Evolutionary conservation across 177 flowering plant genomes (phyloP).

Genomic region (Vitis hybrid): DNA sequence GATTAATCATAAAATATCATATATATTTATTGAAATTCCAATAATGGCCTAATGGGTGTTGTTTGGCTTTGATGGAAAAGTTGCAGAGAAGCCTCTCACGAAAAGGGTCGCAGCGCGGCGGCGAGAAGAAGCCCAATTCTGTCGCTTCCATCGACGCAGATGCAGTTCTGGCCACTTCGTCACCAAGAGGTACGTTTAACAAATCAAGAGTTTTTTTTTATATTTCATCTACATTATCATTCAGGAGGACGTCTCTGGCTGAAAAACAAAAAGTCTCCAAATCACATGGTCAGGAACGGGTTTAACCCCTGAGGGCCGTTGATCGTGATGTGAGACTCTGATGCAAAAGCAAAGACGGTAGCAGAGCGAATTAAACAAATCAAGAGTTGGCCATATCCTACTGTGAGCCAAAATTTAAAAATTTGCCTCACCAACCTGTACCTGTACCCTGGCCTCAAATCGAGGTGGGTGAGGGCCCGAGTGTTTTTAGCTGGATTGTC

Average conservation of each 20-base stretch:
- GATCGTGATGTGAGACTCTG: not conserved
- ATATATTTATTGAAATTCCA: not conserved
- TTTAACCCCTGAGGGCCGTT: conserved; percentile 4
- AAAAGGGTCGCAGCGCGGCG: conserved; percentile 51
- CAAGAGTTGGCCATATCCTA: conserved; percentile 13
- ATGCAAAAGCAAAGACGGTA: conserved; percentile 5
- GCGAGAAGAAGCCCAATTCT: conserved; percentile 33
- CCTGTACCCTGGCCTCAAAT: not conserved
- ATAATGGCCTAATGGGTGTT: not conserved
- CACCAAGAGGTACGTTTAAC: conserved; percentile 48
- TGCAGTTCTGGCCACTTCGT: conserved; percentile 13
- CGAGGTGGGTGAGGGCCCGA: no score
- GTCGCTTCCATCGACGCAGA: conserved; percentile 22
- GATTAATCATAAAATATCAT: no score
- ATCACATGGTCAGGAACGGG: not conserved
- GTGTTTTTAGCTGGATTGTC: conserved; percentile 3
- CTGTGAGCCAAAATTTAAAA: conserved; percentile 2
- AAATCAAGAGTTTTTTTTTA: not conserved
- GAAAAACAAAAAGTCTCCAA: not conserved
- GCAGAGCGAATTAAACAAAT: not conserved
- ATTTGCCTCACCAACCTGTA: conserved; percentile 7
- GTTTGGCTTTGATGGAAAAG: conserved; percentile 18
- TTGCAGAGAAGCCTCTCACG: conserved; percentile 73
- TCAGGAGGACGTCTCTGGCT: no score
- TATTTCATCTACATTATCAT: no score